phyloP scores from a whole-genome alignment of 441 rosid genomes.

The Arabidopsis lyrata region DNA sequence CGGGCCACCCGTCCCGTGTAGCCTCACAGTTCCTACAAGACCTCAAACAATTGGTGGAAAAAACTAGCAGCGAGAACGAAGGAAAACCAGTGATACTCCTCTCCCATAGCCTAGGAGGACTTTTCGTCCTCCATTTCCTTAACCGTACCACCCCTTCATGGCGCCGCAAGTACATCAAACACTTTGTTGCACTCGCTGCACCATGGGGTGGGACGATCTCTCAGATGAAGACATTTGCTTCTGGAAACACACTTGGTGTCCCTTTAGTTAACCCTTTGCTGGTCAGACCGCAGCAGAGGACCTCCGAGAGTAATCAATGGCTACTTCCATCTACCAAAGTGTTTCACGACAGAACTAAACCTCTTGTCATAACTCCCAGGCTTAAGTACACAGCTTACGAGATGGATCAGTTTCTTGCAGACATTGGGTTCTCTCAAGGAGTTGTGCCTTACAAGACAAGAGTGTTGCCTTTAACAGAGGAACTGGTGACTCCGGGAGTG shows the following conservation, averaged over 20 bases:
- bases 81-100: conserved; percentile 77
- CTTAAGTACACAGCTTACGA: conserved; percentile 62
- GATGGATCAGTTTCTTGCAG: conserved; percentile 55
- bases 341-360: conserved; percentile 47
- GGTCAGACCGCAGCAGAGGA: conserved; percentile 76
- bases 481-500: conserved; percentile 53
- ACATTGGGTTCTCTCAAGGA: conserved; percentile 72
- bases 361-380: conserved; percentile 59
- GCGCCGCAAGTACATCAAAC: conserved; percentile 70
- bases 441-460: conserved; percentile 63
- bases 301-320: conserved; percentile 87
- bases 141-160: conserved; percentile 67
- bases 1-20: conserved; percentile 68
- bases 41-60: conserved; percentile 64
- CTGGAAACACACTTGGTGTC: conserved; percentile 72
- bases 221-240: conserved; percentile 75
- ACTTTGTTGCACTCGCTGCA: conserved; percentile 76
- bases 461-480: conserved; percentile 56
- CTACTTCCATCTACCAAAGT: conserved; percentile 69
- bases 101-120: conserved; percentile 87
- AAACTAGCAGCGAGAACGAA: conserved; percentile 57
- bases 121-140: conserved; percentile 71
- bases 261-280: conserved; percentile 81
- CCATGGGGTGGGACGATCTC: conserved; percentile 92
- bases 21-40: conserved; percentile 74